Percentiles rank a stretch among this genome's conserved stretches.
Evolutionary conservation across 192 early-diverging fungal genomes (phyloP).

Genomic region (Podochytrium sp.): DNA sequence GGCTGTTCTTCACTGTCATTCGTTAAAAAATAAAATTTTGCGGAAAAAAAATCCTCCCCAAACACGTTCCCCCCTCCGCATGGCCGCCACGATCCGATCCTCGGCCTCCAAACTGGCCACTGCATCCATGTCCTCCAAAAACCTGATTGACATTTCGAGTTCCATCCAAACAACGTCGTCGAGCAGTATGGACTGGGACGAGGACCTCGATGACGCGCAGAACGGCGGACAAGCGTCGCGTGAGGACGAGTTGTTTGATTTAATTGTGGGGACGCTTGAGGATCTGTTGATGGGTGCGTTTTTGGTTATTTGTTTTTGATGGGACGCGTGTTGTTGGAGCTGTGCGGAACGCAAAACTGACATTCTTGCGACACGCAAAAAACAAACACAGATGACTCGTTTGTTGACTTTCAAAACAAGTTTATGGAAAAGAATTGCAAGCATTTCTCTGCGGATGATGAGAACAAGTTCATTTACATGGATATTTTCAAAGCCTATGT

Average conservation of each 20-base stretch:
- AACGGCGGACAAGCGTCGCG: not conserved
- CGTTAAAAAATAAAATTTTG: no score
- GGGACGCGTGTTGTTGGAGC: not conserved
- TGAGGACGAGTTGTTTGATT: conserved; percentile 49
- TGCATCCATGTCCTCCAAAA: not conserved
- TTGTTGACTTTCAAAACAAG: conserved; percentile 44
- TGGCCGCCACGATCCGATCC: conserved; percentile 22
- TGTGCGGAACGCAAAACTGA: no score
- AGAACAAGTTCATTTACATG: conserved; percentile 64
- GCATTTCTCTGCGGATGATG: conserved; percentile 51
- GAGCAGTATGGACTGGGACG: conserved; percentile 5
- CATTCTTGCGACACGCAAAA: not conserved
- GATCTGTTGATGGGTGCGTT: conserved; percentile 54
- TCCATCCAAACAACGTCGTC: not conserved
- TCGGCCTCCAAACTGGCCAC: not conserved
- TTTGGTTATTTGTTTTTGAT: not conserved
- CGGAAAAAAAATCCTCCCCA: no score
- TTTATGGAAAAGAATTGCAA: conserved; percentile 45
- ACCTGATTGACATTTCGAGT: conserved; percentile 10
- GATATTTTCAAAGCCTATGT: conserved; percentile 58
- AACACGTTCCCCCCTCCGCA: no score
- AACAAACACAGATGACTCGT: conserved; percentile 42
- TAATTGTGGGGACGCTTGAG: conserved; percentile 53
- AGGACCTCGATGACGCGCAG: not conserved
- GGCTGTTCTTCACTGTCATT: not conserved